Conservation (phyloP, 257 asterid genomes). For the Solanum arcanum region DNA sequence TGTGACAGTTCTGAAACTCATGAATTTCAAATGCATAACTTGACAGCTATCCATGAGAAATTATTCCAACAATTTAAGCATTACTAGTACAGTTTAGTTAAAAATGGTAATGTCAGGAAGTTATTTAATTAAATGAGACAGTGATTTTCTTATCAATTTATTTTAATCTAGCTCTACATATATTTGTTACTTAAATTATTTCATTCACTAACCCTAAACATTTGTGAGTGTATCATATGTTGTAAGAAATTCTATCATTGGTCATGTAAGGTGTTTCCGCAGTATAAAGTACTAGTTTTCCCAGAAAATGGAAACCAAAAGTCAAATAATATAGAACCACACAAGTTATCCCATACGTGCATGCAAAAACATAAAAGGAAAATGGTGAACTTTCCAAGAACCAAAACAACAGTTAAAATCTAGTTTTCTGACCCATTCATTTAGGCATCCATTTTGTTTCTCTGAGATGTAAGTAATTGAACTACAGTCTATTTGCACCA, state of each 20-base stretch:
- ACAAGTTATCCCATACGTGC: neutral
- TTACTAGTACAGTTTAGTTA: neutral
- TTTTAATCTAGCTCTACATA: neutral
- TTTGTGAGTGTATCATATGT: neutral
- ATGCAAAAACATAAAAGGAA: neutral
- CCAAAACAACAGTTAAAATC: neutral
- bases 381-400: neutral
- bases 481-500: neutral
- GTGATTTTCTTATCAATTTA: neutral
- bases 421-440: neutral
- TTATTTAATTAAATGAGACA: neutral
- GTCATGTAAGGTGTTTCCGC: neutral
- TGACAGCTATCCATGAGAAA: neutral
- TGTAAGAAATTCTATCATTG: neutral
- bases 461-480: neutral
- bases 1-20: neutral
- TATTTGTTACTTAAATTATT: neutral
- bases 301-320: neutral
- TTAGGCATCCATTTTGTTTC: neutral
- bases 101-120: neutral
- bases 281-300: neutral
- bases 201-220: neutral
- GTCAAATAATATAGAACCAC: neutral
- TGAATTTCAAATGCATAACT: neutral
- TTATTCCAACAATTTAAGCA: neutral